Percentiles rank a stretch among this genome's conserved stretches.
Evolutionary conservation across 495 filamentous ascomycete genomes (phyloP).

Genomic region (Lindgomyces ingoldianus): DNA sequence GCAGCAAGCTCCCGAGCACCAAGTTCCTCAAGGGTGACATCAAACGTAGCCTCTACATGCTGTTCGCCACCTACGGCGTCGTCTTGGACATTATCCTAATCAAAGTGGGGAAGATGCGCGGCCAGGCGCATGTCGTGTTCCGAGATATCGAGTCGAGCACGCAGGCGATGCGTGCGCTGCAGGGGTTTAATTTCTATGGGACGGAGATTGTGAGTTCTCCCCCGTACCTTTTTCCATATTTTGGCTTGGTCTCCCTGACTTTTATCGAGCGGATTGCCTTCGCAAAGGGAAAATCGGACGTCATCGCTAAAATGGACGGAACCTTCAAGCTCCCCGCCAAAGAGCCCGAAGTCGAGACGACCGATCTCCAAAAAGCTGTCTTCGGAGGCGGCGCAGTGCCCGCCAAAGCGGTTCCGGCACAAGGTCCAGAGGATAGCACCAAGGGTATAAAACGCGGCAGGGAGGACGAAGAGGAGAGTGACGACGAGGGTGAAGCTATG

Average conservation of each 20-base stretch:
- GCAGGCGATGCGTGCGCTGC: conserved; percentile 82
- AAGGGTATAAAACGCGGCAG: conserved; percentile 26
- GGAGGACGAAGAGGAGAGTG: conserved; percentile 22
- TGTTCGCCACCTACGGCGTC: conserved; percentile 91
- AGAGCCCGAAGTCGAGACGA: conserved; percentile 6
- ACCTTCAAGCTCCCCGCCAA: conserved; percentile 69
- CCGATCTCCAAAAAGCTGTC: neutral
- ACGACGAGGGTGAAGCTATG: conserved; percentile 25
- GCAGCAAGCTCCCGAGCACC: conserved; percentile 76
- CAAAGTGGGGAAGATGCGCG: conserved; percentile 86
- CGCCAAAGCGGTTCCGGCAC: conserved; percentile 8
- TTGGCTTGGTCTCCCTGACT: neutral
- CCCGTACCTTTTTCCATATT: neutral
- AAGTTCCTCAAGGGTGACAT: conserved; percentile 87
- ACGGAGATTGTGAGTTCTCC: conserved; percentile 71
- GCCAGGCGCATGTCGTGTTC: conserved; percentile 91
- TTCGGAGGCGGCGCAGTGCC: conserved; percentile 19
- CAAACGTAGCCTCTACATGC: conserved; percentile 79
- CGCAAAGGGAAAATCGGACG: conserved; percentile 80
- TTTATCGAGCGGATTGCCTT: conserved; percentile 75
- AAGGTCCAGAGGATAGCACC: conserved; percentile 10
- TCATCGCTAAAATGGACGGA: conserved; percentile 85
- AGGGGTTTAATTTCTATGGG: conserved; percentile 86
- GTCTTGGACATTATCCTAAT: conserved; percentile 92
- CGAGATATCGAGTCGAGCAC: conserved; percentile 83